Percentiles rank a stretch among this genome's conserved stretches.
These are phyloP conservation scores for Nemania serpens DNA, from an alignment of 2,329 filamentous ascomycete species.

Conservation along the genomic window DNA sequence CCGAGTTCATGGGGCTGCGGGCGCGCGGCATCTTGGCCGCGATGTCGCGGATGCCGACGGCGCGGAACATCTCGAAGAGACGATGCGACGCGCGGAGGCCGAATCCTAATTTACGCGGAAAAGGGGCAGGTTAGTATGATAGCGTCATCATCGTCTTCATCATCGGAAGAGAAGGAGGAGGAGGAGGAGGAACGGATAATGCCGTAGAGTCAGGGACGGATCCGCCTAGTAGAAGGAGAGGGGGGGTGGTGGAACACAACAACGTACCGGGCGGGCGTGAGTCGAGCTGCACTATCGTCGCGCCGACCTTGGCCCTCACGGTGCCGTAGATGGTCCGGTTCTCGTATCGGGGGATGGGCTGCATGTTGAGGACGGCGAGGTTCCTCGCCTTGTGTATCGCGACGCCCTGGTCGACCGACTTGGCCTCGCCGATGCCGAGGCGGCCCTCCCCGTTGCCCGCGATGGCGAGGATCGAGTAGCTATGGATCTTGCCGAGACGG, in stretches of 20 bases:
- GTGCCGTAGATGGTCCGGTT: slow-evolving; percentile 88
- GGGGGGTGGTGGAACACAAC: too few relatives aligned
- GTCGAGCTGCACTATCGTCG: slow-evolving; percentile 81
- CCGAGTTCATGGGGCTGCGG: slow-evolving; percentile 96
- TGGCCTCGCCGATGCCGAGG: slow-evolving; percentile 87
- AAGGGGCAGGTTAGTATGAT: slow-evolving; percentile 1
- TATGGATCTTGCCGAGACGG: slow-evolving; percentile 89
- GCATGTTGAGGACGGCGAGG: slow-evolving; percentile 88
- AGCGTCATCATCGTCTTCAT: neutral
- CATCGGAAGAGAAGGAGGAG: neutral
- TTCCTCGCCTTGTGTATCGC: slow-evolving; percentile 75
- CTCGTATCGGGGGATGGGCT: slow-evolving; percentile 90
- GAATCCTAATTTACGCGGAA: slow-evolving; percentile 66
- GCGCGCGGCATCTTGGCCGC: slow-evolving; percentile 81
- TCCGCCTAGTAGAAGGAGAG: neutral
- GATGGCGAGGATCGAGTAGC: slow-evolving; percentile 74
- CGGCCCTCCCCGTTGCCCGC: slow-evolving; percentile 87
- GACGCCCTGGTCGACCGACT: slow-evolving; percentile 74
- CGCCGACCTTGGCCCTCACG: slow-evolving; percentile 81
- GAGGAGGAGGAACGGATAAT: slow-evolving; percentile 5
- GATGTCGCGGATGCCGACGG: slow-evolving; percentile 84
- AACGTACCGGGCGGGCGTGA: slow-evolving; percentile 82
- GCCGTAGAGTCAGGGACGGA: too few relatives aligned
- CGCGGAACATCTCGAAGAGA: slow-evolving; percentile 93
- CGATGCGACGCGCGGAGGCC: slow-evolving; percentile 88